These are phyloP conservation scores for Malus domestica DNA, from an alignment of 306 rosid genomes.

Conservation along the genomic window ASM211411v1 NC_041799.1:8027001-8027500, in stretches of 20 bases:
- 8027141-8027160: not conserved
- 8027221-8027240: conserved; percentile 24
- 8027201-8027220: conserved; percentile 19
- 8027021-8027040: conserved; percentile 29
- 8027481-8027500: conserved; percentile 7
- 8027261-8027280: conserved; percentile 17
- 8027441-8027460: not conserved
- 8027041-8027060: conserved; percentile 13
- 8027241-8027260: conserved; percentile 21
- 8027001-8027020: conserved; percentile 34
- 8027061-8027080: conserved; percentile 6
- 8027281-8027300: conserved; percentile 22
- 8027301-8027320: not conserved
- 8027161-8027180: conserved; percentile 18
- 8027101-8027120: conserved; percentile 7
- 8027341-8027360: not conserved
- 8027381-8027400: conserved; percentile 9
- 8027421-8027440: conserved; percentile 16
- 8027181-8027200: conserved; percentile 28
- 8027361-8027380: not conserved
- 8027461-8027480: conserved; percentile 20
- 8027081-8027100: conserved; percentile 6
- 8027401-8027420: conserved; percentile 4
- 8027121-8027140: not conserved
- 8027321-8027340: not conserved